These are phyloP conservation scores for Sporothrix luriei DNA, from an alignment of 2,329 filamentous ascomycete genomes.

Conservation along the genomic window DNA sequence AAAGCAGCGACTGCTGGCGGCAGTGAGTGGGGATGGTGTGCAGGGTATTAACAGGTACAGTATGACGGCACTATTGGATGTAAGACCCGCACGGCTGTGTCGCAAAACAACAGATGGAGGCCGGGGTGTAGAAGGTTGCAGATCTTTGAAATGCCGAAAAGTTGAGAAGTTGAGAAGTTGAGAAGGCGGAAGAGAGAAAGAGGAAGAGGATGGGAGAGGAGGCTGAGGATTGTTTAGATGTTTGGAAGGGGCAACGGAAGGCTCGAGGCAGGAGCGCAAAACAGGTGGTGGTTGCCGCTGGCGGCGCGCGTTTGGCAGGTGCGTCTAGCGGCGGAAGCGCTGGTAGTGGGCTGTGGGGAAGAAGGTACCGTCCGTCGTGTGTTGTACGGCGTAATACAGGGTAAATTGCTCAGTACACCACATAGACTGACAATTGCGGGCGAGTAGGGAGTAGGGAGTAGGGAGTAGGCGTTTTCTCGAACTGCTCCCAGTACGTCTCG, in stretches of 20 bases:
- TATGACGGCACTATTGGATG: slow-evolving; percentile 20
- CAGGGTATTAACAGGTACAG: slow-evolving; percentile 6
- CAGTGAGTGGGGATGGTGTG: slow-evolving; percentile 14
- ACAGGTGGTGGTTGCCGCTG: slow-evolving; percentile 4
- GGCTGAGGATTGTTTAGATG: slow-evolving; percentile 3
- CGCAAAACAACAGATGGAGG: not conserved
- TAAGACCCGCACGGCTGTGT: slow-evolving; percentile 4
- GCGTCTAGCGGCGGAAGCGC: slow-evolving; percentile 14
- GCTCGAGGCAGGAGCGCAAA: not conserved
- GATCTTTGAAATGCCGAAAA: not conserved
- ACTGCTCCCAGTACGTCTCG: not conserved
- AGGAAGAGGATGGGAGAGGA: slow-evolving; percentile 8
- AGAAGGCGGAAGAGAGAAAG: not conserved
- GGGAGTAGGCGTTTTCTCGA: not conserved
- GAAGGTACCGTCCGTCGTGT: no score
- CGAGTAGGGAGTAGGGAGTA: no score
- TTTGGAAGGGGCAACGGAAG: not conserved
- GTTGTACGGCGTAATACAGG: no score
- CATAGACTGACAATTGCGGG: not conserved
- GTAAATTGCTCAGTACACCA: not conserved
- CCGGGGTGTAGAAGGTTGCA: not conserved
- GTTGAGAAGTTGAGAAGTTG: not conserved
- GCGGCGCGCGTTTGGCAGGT: slow-evolving; percentile 6
- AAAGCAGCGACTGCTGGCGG: slow-evolving; percentile 18
- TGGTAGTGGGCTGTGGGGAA: not conserved